Percentiles rank a stretch among this genome's conserved stretches.
Evolutionary conservation across 257 asterid genomes (phyloP).

Genomic region (Anisodus tanguticus): DNA sequence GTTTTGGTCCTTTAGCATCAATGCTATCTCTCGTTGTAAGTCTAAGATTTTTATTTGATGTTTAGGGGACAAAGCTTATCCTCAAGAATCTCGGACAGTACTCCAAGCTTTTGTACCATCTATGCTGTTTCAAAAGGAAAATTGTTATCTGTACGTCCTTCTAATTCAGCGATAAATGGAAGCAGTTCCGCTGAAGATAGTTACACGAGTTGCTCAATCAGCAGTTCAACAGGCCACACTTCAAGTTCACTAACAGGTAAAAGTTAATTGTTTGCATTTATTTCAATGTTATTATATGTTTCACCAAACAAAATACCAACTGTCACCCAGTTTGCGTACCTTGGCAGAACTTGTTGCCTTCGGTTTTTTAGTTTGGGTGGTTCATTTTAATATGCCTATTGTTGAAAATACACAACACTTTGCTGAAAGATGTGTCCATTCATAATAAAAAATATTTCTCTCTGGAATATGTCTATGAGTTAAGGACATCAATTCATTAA

Average conservation of each 20-base stretch:
- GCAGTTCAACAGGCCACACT: constrained; percentile 50
- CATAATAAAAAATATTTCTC: not conserved
- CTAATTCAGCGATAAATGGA: constrained; percentile 59
- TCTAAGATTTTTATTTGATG: not conserved
- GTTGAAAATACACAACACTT: not conserved
- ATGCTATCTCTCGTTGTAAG: not conserved
- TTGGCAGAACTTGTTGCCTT: not conserved
- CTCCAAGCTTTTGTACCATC: constrained; percentile 70
- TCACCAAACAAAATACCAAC: constrained; percentile 2
- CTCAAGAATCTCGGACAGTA: constrained; percentile 57
- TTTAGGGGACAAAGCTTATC: constrained; percentile 65
- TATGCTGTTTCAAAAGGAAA: constrained; percentile 85
- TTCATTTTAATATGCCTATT: not conserved
- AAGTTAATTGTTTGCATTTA: not conserved
- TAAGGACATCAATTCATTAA: not conserved
- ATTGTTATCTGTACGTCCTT: constrained; percentile 65
- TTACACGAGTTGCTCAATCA: constrained; percentile 54
- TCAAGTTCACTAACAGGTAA: constrained; percentile 58
- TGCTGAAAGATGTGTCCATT: constrained; percentile 9
- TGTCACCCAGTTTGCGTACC: not conserved
- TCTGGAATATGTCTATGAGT: not conserved
- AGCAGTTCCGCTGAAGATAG: constrained; percentile 56
- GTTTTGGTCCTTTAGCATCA: not conserved
- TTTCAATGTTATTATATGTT: not conserved
- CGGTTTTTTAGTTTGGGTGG: not conserved